A percentile compares a stretch with the other conserved stretches of the same genome.
phyloP scores from a whole-genome alignment of 192 early-diverging fungal species.

The Coemansia pectinata region DNA sequence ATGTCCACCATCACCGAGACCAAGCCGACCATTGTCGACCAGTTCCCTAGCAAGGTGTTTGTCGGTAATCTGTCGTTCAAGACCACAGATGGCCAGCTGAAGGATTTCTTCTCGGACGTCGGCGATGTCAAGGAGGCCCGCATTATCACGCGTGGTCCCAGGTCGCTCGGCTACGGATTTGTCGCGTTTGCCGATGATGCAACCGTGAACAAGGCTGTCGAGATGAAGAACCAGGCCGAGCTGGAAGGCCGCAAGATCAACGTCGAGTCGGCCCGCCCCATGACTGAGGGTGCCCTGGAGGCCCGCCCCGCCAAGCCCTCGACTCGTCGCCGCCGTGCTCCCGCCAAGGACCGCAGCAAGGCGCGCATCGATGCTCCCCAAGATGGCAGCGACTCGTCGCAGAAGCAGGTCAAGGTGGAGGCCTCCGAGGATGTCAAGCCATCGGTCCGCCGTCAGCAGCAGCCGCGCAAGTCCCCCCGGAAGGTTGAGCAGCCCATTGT shows the following conservation, averaged over 20 bases:
- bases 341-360: constrained; percentile 17
- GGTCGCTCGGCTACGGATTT: constrained; percentile 94
- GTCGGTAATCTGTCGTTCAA: constrained; percentile 93
- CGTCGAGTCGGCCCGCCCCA: constrained; percentile 82
- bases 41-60: constrained; percentile 79
- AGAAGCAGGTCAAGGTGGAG: not conserved
- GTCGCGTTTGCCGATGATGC: constrained; percentile 76
- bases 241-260: constrained; percentile 87
- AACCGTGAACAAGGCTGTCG: constrained; percentile 71
- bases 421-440: constrained; percentile 14
- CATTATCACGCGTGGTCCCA: constrained; percentile 76
- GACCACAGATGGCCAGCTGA: constrained; percentile 79
- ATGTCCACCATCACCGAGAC: constrained; percentile 40
- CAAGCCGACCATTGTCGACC: constrained; percentile 23
- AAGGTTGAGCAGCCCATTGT: constrained; percentile 16
- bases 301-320: constrained; percentile 29
- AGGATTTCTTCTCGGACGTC: constrained; percentile 69
- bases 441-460: constrained; percentile 4
- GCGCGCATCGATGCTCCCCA: constrained; percentile 31
- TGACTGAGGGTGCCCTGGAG: constrained; percentile 30
- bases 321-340: constrained; percentile 26
- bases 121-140: constrained; percentile 74
- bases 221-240: constrained; percentile 75
- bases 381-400: constrained; percentile 24
- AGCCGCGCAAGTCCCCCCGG: constrained; percentile 4